Conservation (phyloP, 495 filamentous ascomycete species). For the Trichoderma erinaceum region DNA sequence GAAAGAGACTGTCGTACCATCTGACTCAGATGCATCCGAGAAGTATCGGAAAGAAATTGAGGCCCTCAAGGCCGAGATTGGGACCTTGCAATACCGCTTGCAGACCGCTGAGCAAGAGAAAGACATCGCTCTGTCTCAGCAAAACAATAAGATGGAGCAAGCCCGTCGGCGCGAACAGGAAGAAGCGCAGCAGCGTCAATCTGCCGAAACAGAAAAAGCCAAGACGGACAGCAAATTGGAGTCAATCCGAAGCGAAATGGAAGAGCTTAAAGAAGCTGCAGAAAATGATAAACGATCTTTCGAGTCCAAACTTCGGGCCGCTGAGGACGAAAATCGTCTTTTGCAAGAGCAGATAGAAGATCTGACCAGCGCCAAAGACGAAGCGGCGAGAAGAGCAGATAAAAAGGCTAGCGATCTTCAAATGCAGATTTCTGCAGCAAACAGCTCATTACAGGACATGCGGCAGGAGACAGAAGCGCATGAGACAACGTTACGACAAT, state of each 20-base stretch:
- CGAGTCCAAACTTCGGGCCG: constrained; percentile 63
- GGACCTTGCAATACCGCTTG: constrained; percentile 47
- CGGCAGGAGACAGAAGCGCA: constrained; percentile 63
- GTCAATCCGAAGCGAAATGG: constrained; percentile 60
- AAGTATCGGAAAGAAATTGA: constrained; percentile 43
- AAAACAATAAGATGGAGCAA: constrained; percentile 78
- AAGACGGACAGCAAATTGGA: constrained; percentile 68
- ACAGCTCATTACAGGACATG: constrained; percentile 62
- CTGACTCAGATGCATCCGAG: constrained; percentile 46
- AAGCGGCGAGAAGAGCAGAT: constrained; percentile 63
- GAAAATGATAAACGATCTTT: constrained; percentile 61
- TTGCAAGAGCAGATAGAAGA: constrained; percentile 78
- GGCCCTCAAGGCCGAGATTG: constrained; percentile 50
- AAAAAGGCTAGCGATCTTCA: constrained; percentile 66
- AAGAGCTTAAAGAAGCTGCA: constrained; percentile 34
- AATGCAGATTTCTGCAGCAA: constrained; percentile 59
- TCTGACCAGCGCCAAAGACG: constrained; percentile 58
- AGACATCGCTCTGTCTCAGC: constrained; percentile 65
- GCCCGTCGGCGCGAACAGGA: constrained; percentile 68
- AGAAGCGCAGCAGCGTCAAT: constrained; percentile 77
- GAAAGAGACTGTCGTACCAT: constrained; percentile 43
- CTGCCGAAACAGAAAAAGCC: constrained; percentile 60
- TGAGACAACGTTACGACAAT: constrained; percentile 52
- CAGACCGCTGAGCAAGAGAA: constrained; percentile 78
- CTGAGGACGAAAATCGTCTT: constrained; percentile 64